phyloP scores from a whole-genome alignment of 495 filamentous ascomycete species.

The Aspergillus hancockii region DNA sequence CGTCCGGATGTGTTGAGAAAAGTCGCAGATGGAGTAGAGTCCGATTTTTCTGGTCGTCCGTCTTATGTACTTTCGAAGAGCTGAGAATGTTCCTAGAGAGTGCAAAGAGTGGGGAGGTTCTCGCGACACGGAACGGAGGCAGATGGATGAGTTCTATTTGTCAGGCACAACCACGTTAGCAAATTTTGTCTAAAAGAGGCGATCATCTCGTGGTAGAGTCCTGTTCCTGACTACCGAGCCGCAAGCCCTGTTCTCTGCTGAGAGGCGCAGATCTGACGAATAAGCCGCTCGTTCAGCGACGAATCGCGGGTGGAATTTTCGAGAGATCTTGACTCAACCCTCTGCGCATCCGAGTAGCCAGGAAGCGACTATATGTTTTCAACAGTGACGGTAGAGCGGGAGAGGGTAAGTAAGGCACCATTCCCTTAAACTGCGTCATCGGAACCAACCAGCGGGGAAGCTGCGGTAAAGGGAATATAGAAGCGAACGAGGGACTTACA shows the following conservation, averaged over 20 bases:
- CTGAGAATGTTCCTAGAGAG: background rate
- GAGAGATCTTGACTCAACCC: background rate
- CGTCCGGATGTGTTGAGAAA: background rate
- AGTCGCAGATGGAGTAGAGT: background rate
- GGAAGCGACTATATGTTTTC: conserved; percentile 4
- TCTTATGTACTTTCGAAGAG: background rate
- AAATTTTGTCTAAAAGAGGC: background rate
- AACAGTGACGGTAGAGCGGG: background rate
- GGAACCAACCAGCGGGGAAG: conserved; percentile 11
- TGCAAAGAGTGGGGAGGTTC: background rate
- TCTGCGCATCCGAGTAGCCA: background rate
- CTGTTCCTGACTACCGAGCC: background rate
- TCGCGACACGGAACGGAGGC: background rate
- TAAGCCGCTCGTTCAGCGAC: background rate
- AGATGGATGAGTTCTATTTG: background rate
- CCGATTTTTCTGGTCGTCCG: background rate
- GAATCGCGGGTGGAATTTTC: background rate
- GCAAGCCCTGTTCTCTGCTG: background rate
- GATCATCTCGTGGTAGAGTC: background rate
- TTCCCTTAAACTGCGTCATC: conserved; percentile 20
- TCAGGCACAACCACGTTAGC: conserved; percentile 1
- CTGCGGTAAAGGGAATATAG: conserved; percentile 3
- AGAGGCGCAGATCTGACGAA: background rate
- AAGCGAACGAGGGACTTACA: conserved; percentile 7
- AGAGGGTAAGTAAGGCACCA: background rate